phyloP scores from a whole-genome alignment of 1,284 basidiomycete species.

The Heterobasidion annosum region DNA sequence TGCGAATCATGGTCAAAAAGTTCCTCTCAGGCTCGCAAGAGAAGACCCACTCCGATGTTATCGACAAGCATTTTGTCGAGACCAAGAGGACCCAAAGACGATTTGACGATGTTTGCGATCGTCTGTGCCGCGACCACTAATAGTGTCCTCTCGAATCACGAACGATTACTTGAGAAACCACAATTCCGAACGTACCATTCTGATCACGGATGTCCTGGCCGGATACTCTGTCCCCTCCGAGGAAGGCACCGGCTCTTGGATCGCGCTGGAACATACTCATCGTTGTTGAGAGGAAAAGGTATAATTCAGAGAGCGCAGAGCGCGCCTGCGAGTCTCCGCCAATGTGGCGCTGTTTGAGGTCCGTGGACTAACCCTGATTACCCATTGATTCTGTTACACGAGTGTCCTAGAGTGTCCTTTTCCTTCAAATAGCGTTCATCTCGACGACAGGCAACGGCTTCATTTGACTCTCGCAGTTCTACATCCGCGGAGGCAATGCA shows the following conservation, averaged over 20 bases:
- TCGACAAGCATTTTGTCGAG: slow-evolving; percentile 98
- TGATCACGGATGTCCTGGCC: slow-evolving; percentile 96
- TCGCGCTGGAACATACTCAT: slow-evolving; percentile 74
- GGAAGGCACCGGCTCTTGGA: slow-evolving; percentile 81
- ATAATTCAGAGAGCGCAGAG: background rate
- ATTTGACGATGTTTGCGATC: slow-evolving; percentile 97
- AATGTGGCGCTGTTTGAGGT: background rate
- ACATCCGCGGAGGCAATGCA: no score
- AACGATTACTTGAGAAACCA: slow-evolving; percentile 1
- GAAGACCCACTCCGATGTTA: slow-evolving; percentile 82
- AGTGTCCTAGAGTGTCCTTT: no score
- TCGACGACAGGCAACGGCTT: no score
- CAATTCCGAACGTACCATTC: slow-evolving; percentile 57
- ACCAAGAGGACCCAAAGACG: slow-evolving; percentile 90
- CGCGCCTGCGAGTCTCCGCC: background rate
- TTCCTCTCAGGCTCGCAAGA: background rate
- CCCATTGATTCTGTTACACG: background rate
- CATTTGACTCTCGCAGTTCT: no score
- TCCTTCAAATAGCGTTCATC: no score
- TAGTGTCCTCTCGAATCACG: slow-evolving; percentile 1
- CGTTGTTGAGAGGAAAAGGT: slow-evolving; percentile 2
- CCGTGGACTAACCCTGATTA: background rate
- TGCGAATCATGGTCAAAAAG: slow-evolving; percentile 18
- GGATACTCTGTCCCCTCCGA: slow-evolving; percentile 89
- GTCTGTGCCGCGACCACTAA: slow-evolving; percentile 91